Evolutionary conservation across 176 grass and related monocot genomes (phyloP), one percentile per base, ranked within the genome.

Genomic region (Pontederia paniculata): DNA sequence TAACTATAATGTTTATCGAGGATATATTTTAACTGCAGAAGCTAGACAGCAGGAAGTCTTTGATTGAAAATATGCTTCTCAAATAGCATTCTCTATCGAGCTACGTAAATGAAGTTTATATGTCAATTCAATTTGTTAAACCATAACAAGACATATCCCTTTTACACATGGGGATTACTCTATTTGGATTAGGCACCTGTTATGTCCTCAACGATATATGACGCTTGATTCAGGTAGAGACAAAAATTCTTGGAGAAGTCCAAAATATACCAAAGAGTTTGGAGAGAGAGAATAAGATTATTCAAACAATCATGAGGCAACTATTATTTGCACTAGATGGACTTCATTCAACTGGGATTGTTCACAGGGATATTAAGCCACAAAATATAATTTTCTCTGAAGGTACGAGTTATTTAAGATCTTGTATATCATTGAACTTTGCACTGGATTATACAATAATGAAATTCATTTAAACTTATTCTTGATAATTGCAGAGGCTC

Each of bases 331-430:
- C 93, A 66, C 74, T 98, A 21, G 93, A 98, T 66, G 86, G 93
- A 23, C 86, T 98, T 68, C 93, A 98, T 76, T 98, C 80, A 8
- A 98, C 86, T 0, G 93, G 93, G 43, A 98, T 98, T 84, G 83
- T 98, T 58, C 93, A 98, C 57, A 78, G 93, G 68, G 83, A 98
- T 47, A 84, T 98, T 79, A 98, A 98, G 71, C 93, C 93, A n/a
- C 93, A 98, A 91, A 98, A 98, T 88, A 59, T 98, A 20, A 88
- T 98, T 66, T 98, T 98, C 77, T 98, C 83, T 25, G 86, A 98
- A 77, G 93, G 93, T 98, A 84, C 58, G 57, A 59, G 23, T 21
- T 23, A 16, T 67, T 18, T 57, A 10, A 56, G 28, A 42, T 37
- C 56, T 56, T 37, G 16, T 12, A 60, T 6, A 15, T 18, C 14